A percentile compares a stretch with the other conserved stretches of the same genome.
These are phyloP conservation scores for Bauhinia variegata DNA, from an alignment of 306 rosid genomes.

Conservation along the genomic window DNA sequence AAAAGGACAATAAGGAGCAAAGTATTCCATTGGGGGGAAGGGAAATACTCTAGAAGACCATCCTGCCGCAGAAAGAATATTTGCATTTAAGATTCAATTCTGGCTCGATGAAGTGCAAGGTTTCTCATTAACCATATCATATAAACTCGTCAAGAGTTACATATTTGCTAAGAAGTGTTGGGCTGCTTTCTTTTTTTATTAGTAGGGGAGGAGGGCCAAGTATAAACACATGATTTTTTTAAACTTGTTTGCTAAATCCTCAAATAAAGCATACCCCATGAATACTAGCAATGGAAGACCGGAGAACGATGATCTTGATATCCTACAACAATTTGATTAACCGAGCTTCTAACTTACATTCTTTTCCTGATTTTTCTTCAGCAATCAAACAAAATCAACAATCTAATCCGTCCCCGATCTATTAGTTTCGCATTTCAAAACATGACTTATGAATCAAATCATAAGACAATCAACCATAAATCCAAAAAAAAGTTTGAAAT, in stretches of 20 bases:
- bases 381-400: slow-evolving; percentile 29
- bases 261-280: slow-evolving; percentile 29
- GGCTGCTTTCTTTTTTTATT: too few species aligned
- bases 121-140: not conserved
- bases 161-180: not conserved
- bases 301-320: slow-evolving; percentile 26
- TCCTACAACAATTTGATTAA: slow-evolving; percentile 2
- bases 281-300: slow-evolving; percentile 5
- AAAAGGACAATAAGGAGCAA: too few species aligned
- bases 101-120: not conserved
- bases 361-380: slow-evolving; percentile 14
- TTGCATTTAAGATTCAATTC: slow-evolving; percentile 1
- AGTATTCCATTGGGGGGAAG: too few species aligned
- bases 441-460: slow-evolving; percentile 36
- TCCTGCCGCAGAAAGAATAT: too few species aligned
- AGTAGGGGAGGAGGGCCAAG: too few species aligned
- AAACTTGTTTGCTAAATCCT: slow-evolving; percentile 8
- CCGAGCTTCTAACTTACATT: slow-evolving; percentile 21
- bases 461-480: slow-evolving; percentile 34
- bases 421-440: slow-evolving; percentile 23
- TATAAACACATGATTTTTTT: too few species aligned
- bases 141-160: not conserved
- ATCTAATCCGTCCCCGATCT: slow-evolving; percentile 32
- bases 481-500: not conserved
- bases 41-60: too few species aligned